Percentiles rank a stretch among this genome's conserved stretches.
Conservation (phyloP, 164 flowering plant species). For the Aristolochia californica region DNA sequence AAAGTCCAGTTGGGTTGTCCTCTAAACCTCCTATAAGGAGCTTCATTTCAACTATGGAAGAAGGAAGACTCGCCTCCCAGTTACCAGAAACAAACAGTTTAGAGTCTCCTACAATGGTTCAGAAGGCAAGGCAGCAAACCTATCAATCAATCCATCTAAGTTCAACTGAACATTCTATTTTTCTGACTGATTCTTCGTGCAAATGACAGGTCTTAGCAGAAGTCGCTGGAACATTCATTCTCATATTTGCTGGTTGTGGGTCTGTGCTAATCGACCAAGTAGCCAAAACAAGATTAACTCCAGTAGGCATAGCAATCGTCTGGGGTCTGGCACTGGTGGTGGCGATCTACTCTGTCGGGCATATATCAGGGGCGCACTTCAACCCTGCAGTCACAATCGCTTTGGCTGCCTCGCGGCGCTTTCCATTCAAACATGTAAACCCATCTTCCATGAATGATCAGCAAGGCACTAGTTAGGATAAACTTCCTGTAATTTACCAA, state of each 20-base stretch:
- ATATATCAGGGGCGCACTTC: slow-evolving; percentile 50
- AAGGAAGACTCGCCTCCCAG: no score
- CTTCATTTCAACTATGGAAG: no score
- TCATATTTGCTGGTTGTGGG: slow-evolving; percentile 36
- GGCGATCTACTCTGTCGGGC: slow-evolving; percentile 31
- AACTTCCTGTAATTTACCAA: background rate
- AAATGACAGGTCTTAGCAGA: slow-evolving; percentile 30
- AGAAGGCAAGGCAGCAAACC: no score
- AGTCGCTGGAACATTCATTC: slow-evolving; percentile 27
- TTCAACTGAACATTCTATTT: no score
- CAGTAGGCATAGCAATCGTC: slow-evolving; percentile 26
- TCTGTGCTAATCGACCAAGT: slow-evolving; percentile 18
- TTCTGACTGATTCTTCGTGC: no score
- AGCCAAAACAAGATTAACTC: slow-evolving; percentile 4
- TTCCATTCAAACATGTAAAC: slow-evolving; percentile 28
- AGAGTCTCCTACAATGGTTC: no score
- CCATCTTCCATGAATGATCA: background rate
- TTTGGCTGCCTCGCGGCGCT: slow-evolving; percentile 27
- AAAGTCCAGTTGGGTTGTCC: no score
- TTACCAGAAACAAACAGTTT: no score
- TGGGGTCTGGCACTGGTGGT: slow-evolving; percentile 30
- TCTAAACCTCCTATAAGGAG: no score
- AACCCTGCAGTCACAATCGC: slow-evolving; percentile 50
- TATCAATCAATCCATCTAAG: no score
- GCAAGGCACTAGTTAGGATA: background rate